Percentiles rank a stretch among this genome's conserved stretches.
phyloP scores from a whole-genome alignment of 2,329 filamentous ascomycete genomes.

The Pseudocercospora fijiensis region DNA sequence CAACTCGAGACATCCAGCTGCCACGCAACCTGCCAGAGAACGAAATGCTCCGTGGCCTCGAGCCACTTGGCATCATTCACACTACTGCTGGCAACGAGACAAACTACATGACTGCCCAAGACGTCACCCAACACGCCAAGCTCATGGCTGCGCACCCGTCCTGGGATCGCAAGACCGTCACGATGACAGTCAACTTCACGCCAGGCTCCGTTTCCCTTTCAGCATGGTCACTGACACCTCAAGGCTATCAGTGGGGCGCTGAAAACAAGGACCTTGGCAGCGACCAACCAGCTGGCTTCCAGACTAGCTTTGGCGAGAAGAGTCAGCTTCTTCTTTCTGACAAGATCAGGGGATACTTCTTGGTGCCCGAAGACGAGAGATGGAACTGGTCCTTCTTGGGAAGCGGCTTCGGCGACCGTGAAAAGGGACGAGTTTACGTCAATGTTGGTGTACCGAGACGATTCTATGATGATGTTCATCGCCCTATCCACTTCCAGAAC shows the following conservation, averaged over 20 bases:
- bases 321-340: conserved; percentile 90
- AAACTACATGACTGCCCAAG: conserved; percentile 91
- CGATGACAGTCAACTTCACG: conserved; percentile 93
- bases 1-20: conserved; percentile 85
- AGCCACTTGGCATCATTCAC: conserved; percentile 92
- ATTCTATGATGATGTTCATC: conserved; percentile 90
- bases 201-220: conserved; percentile 93
- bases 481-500: conserved; percentile 92
- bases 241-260: conserved; percentile 93
- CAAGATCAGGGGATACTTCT: conserved; percentile 91
- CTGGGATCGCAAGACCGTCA: conserved; percentile 90
- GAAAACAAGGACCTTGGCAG: conserved; percentile 92
- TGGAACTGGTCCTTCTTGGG: conserved; percentile 99
- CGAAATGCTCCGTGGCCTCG: conserved; percentile 80
- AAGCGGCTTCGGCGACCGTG: conserved; percentile 77
- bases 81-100: conserved; percentile 93
- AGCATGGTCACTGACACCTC: conserved; percentile 87
- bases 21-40: conserved; percentile 88
- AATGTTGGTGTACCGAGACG: conserved; percentile 85
- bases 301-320: conserved; percentile 78
- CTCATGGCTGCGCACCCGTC: conserved; percentile 77
- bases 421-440: conserved; percentile 81
- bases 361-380: conserved; percentile 82
- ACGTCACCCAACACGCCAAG: conserved; percentile 90
- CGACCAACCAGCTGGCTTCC: conserved; percentile 92